Base-by-base conservation (phyloP, 108 stramenopile genomes). In the Cyclostephanos tholiformis region DNA sequence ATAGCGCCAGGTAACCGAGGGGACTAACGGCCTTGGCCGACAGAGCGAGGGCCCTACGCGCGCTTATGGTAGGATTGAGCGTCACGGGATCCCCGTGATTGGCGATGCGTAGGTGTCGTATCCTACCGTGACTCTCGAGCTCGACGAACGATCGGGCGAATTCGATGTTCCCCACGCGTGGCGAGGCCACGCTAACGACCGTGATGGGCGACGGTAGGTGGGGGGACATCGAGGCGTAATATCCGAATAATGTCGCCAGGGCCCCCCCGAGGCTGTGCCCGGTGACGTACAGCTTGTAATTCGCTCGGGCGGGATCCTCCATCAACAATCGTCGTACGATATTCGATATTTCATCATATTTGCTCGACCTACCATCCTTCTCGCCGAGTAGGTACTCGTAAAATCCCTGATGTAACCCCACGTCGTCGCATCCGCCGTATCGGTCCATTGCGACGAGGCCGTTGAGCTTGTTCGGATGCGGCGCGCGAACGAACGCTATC, bases 211-310 rank as follows among this genome's bases (percentile, higher is more conserved):
- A 20, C 25, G 65, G 56, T 63, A 77, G 25, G 30, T 26, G 27
- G 43, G 59, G 44, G 60, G 60, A 60, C 62, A 78, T 76, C 6
- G 90, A 86, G 16, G 83, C 87, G 60, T 79, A 86, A 43, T 88
- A 86, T 53, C 87, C 89, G 72, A 85, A 92, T 14, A 95, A 50
- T 0, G 93, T 91, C 2, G 85, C 83, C 6, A 94, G 49, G 4
- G 93, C 93, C 2, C 91, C 93, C 19, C 93, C 93, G 5, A 91
- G 66, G 13, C 85, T 84, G 63, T 94, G 93, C 2, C 93, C 93
- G 5, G 89, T 89, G 19, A 84, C 67, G 67, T 89, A 88, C 29
- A 94, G 58, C 43, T 68, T 66, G 72, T 75, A 89, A 14, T 83
- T 50, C 19, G 52, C 58, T 36, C 72, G 67, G 1, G 67, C 30